Evolutionary conservation across 331 rosid species (phyloP), one percentile per base, ranked within the genome.

Genomic region (Rosa hybrid): DNA sequence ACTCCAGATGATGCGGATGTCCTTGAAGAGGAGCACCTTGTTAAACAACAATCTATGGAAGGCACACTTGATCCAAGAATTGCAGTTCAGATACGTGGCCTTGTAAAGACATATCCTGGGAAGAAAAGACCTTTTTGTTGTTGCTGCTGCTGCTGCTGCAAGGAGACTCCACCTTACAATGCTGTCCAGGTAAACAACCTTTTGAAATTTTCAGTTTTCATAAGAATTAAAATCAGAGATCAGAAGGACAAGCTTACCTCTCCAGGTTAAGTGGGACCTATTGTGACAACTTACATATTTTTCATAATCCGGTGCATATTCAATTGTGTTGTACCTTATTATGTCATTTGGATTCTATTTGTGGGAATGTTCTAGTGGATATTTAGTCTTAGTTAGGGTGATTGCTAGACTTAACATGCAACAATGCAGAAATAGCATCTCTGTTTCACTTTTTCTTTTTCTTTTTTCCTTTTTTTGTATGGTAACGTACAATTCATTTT

Each of bases 1-100:
- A 78, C 85, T 54, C 88, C 97, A 60, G 94, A 94, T 75, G 98
- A 94, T 88, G 92, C 87, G 75, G 98, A 92, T 87, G 98, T 94
- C 67, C 88, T 86, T 72, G 89, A 91, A 82, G 98, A 94, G 85
- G 98, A 91, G 90, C 90, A 83, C 77, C 46, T 73, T 16, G 94
- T 94, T 25, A 94, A 83, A 75, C 83, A 81, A 80, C 90, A 88
- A 83, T 68, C 75, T 65, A 72, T 38, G 8, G 89, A 91, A 78
- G 86, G 89, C n/a, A 41, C 76, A 64, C 71, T 88, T 38, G 92
- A 91, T 25, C 48, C 84, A 49, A 87, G 87, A 74, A 81, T 92
- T 68, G 92, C 97, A 34, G 98, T 95, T 87, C 98, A 92, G 86
- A 82, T 91, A 77, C 88, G 87, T 68, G 97, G 98, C 83, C 94